Percentiles rank a stretch among this genome's conserved stretches.
Conservation (phyloP, 129 eudicot species). For the Solidago caesia region DNA sequence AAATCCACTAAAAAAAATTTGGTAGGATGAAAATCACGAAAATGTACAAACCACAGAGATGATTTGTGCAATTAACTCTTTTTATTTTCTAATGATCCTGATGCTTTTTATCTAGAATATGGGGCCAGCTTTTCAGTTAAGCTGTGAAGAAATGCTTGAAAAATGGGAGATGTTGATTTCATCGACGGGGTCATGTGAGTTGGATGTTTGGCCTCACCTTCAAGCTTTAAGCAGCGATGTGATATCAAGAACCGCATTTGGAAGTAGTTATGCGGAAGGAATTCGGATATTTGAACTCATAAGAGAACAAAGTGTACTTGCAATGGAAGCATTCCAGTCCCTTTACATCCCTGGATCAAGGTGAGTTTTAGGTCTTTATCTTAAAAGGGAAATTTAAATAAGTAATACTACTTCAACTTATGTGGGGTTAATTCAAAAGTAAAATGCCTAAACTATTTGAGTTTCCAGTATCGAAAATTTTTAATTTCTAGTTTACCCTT, state of each 20-base stretch:
- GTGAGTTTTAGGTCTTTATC: slow-evolving; percentile 1
- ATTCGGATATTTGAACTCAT: slow-evolving; percentile 32
- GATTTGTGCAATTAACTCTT: neutral
- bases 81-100: neutral
- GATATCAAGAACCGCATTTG: slow-evolving; percentile 36
- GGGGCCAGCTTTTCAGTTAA: slow-evolving; percentile 30
- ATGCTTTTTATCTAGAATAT: slow-evolving; percentile 20
- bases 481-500: too few relatives aligned
- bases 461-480: too few relatives aligned
- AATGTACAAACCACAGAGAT: too few relatives aligned
- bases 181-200: slow-evolving; percentile 26
- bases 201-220: slow-evolving; percentile 40
- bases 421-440: too few relatives aligned
- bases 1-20: too few relatives aligned
- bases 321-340: slow-evolving; percentile 19
- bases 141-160: slow-evolving; percentile 24
- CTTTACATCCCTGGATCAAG: slow-evolving; percentile 38
- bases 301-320: slow-evolving; percentile 29
- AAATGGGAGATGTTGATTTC: slow-evolving; percentile 33
- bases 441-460: too few relatives aligned
- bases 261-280: slow-evolving; percentile 38
- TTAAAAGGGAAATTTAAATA: too few relatives aligned
- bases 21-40: too few relatives aligned
- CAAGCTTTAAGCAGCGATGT: slow-evolving; percentile 31
- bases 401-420: too few relatives aligned